Evolutionary conservation across 1,284 basidiomycete genomes (phyloP), one percentile per base, ranked within the genome.

Genomic region (Blastosporella zonata): DNA sequence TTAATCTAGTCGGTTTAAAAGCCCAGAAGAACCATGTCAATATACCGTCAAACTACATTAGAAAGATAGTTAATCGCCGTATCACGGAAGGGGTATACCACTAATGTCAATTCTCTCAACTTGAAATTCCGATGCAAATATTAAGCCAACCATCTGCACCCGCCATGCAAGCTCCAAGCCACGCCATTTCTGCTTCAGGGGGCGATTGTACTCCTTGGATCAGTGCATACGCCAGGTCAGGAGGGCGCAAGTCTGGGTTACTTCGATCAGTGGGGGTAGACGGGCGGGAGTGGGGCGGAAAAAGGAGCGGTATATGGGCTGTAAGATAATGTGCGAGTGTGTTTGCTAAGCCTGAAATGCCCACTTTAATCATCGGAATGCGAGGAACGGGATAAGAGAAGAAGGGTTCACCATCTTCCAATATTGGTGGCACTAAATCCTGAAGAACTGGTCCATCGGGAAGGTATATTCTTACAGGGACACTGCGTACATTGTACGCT

Each of bases 141-240:
- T 88, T 87, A 21, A 97, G 75, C 95, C 95, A 98, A 6, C 96
- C 96, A 63, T 98, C 96, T 5, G 93, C 91, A 8, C 93, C 93
- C 10, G 86, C 81, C 67, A 97, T 73, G 58, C 91, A 93, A 9
- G 90, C 85, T 10, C 92, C 90, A 10, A 98, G 67, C 95, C 95
- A 98, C 1, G 87, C 92, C 62, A 98, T 77, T 62, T 97, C 94
- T 1, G 92, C 77, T 37, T 97, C 94, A 13, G 83, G 72, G 0
- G 96, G 96, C 2, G 90, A 71, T 2, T 81, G 68, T n/a, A 98
- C 84, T 3, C 96, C 96, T 64, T 97, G 94, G 13, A 95, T 74
- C 41, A 97, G 67, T 0, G 90, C 79, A 61, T 82, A 85, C 21
- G 79, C 85, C 23, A 83, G 69, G 43, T 79, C 71, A 15, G 58